Conservation (phyloP, 345 rosid genomes). For the Trapa bicornis region DNA sequence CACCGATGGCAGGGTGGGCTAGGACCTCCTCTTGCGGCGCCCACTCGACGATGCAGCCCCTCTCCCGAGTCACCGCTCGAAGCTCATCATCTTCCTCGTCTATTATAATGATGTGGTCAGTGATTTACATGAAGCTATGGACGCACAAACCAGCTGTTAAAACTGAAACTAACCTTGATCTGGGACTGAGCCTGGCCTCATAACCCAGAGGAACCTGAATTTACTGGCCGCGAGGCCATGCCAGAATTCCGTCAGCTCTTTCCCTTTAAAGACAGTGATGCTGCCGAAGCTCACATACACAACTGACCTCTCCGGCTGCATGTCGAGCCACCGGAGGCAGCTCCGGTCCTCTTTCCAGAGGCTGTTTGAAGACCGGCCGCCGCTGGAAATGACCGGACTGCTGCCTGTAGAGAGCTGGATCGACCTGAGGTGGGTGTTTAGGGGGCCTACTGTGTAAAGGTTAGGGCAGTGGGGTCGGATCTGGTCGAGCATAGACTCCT, state of each 20-base stretch:
- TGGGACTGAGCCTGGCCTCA: conserved; percentile 15
- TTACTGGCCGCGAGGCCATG: conserved; percentile 27
- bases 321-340: conserved; percentile 35
- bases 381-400: not conserved
- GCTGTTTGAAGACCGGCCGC: conserved; percentile 4
- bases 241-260: conserved; percentile 32
- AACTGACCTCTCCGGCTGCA: conserved; percentile 23
- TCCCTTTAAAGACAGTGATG: conserved; percentile 5
- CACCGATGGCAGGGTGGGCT: conserved; percentile 38
- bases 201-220: conserved; percentile 33
- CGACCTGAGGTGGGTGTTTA: conserved; percentile 25
- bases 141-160: not conserved
- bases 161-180: conserved; percentile 12
- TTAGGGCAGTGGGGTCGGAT: conserved; percentile 27
- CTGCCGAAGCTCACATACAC: conserved; percentile 44
- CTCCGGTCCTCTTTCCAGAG: conserved; percentile 26
- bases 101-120: not conserved
- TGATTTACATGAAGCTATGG: not conserved
- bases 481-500: conserved; percentile 29
- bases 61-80: not conserved
- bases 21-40: conserved; percentile 38
- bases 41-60: conserved; percentile 23
- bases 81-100: conserved; percentile 7
- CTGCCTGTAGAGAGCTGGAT: conserved; percentile 8
- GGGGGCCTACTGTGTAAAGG: conserved; percentile 47